Base-by-base conservation (phyloP, 2,329 filamentous ascomycete genomes). In the Dissoconium aciculare region DNA sequence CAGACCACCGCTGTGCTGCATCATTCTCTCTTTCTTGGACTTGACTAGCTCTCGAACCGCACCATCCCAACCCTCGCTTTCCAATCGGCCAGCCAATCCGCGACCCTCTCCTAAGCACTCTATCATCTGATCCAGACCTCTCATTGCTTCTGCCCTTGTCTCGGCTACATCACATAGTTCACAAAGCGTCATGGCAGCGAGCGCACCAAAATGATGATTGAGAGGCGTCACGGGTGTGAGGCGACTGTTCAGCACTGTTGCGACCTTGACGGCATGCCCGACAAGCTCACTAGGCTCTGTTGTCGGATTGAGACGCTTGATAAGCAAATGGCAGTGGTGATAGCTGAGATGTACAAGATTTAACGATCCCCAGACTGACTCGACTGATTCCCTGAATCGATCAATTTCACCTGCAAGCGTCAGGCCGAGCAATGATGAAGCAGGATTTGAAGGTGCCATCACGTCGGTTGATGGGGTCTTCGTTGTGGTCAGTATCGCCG, bases 291-390 rank as follows among this genome's bases (percentile, higher is more conserved):
- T 55, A 0, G 69, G 61, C 24, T 67, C 66, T 1, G 66, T 60
- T 8, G 62, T 62, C 1, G 69, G 64, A 21, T 66, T 68, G 32
- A 74, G 59, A 2, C 79, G 62, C 30, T 73, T 70, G 6, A 71
- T 63, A 11, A 82, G 59, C 5, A 81, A 61, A 37, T 73, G 70
- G 41, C 70, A 65, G 50, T 81, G 74, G 68, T 77, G 79, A 53
- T 78, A 81, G 11, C 68, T 68, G 14, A 82, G 60, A 42, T 78
- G 70, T 2, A 81, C 60, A 17, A 76, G 63, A 13, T 69, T 69
- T 15, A 74, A 57, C 26, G 64, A 62, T 9, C 60, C 55, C 49
- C 57, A 59, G 27, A 59, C 50, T 5, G 47, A 52, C 3, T 76
- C 72, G 2, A 81, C 60, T 32, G 70, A 64, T 50, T 78, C 71